Evolutionary conservation across 306 rosid species (phyloP), one percentile per base, ranked within the genome.

Genomic region (Cucumis cinereus): DNA sequence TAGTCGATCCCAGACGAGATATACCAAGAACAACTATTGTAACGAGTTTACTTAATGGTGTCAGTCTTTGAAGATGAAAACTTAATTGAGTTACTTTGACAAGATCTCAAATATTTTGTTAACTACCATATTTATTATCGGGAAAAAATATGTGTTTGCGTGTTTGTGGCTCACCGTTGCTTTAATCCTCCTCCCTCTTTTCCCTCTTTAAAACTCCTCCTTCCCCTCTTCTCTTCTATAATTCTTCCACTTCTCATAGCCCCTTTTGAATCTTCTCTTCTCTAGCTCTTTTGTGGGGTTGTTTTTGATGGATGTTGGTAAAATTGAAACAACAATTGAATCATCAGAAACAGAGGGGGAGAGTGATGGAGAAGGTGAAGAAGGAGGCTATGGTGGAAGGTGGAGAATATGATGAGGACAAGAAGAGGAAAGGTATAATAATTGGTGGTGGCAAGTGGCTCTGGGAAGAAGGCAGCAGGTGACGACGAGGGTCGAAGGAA

Each of bases 401-500:
- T 0, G 75, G 83, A 9, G 59, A 62, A 10, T 56, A n/a, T 80
- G 77, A 69, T 54, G 84, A 81, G 70, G 81, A 78, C 2, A 80
- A 79, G 86, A 86, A 81, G 87, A 82, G 80, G 74, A 83, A 81
- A 45, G 77, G 81, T 4, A 35, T 26, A 41, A 61, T 35, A 59
- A 63, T 50, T 23, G 74, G 74, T 2, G 45, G 78, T 10, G 36
- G 83, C 1, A 28, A 28, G 30, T 24, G 85, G 82, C 26, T 63
- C 52, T 17, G 86, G 76, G 14, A 79, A 57, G 86, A 81, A 83
- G 81, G 77, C 74, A 8, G 67, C 79, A 12, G 30, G 30, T 7
- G 57, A 88, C 84, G 88, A 90, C 19, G 87, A 86, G 59, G 78
- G 93, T 8, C 80, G 92, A 61, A 87, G 92, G 79, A 90, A 90